Percentiles rank a stretch among this genome's conserved stretches.
These are phyloP conservation scores for Glycine tomentella DNA, from an alignment of 306 rosid genomes.

Conservation along the genomic window DNA sequence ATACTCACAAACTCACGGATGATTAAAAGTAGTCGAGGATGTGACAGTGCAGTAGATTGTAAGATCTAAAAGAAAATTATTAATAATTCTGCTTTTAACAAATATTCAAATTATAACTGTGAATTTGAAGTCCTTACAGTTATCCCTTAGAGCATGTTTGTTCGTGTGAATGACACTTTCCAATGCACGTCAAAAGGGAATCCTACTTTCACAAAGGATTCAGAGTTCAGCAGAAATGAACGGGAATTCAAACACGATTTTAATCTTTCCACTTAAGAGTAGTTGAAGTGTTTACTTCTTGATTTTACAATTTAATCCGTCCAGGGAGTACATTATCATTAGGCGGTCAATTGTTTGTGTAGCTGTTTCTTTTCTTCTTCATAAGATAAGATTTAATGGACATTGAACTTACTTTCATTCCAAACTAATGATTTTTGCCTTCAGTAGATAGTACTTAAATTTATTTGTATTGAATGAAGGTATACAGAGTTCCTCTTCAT, in stretches of 20 bases:
- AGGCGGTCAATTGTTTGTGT: not conserved
- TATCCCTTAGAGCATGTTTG: not conserved
- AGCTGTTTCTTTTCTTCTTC: conserved; percentile 31
- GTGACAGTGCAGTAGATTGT: not conserved
- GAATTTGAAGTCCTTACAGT: not conserved
- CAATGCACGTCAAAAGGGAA: too few species aligned
- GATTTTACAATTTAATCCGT: conserved; percentile 4
- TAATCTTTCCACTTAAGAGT: conserved; percentile 19
- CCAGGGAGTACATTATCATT: conserved; percentile 10
- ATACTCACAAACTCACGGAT: not conserved
- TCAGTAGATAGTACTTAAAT: conserved; percentile 21
- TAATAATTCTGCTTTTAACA: not conserved
- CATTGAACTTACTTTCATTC: conserved; percentile 23
- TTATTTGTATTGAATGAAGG: conserved; percentile 44
- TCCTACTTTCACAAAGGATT: not conserved
- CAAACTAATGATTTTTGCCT: conserved; percentile 3
- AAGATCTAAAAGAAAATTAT: conserved; percentile 1
- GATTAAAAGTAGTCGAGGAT: not conserved
- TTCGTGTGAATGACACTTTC: too few species aligned
- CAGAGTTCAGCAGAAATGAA: too few species aligned
- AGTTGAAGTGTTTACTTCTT: conserved; percentile 24
- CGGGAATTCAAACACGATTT: too few species aligned
- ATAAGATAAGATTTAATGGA: conserved; percentile 2
- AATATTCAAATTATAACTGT: conserved; percentile 11
- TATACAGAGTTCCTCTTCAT: conserved; percentile 77